These are phyloP conservation scores for Naganishia antarctica DNA, from an alignment of 768 basidiomycete species.

Conservation along the genomic window DNA sequence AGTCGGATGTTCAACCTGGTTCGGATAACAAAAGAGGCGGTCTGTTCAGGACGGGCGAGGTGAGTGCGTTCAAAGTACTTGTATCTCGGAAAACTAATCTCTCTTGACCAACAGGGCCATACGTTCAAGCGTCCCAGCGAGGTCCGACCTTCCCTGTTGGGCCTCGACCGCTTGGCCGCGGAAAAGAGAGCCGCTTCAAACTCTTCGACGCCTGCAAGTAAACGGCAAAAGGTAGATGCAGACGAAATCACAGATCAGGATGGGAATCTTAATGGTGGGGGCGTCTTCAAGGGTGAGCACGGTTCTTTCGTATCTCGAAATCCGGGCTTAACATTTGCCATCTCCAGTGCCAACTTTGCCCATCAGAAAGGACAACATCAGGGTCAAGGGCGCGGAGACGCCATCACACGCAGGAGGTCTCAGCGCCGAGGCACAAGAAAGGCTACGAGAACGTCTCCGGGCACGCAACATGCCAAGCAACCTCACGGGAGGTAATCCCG, in stretches of 20 bases:
- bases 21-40: constrained; percentile 74
- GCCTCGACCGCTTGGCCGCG: constrained; percentile 78
- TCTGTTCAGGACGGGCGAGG: constrained; percentile 59
- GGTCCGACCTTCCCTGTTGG: constrained; percentile 72
- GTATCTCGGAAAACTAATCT: background rate
- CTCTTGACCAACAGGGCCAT: constrained; percentile 50
- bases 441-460: constrained; percentile 71
- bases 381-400: constrained; percentile 80
- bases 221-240: constrained; percentile 63
- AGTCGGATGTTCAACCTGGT: constrained; percentile 77
- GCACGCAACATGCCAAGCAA: constrained; percentile 60
- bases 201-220: constrained; percentile 39
- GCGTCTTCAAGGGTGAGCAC: constrained; percentile 79
- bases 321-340: background rate
- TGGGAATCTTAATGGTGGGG: constrained; percentile 50
- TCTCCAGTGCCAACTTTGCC: constrained; percentile 72
- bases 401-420: constrained; percentile 89
- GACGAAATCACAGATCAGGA: constrained; percentile 54
- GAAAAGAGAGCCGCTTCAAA: constrained; percentile 67
- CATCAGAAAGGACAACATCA: constrained; percentile 56
- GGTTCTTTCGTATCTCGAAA: background rate
- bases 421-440: constrained; percentile 64
- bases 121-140: constrained; percentile 75
- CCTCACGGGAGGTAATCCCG: constrained; percentile 19
- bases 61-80: constrained; percentile 6